Percentiles rank a stretch among this genome's conserved stretches.
These are phyloP conservation scores for Trichoderma cornu-damae DNA, from an alignment of 2,329 filamentous ascomycete genomes.

Conservation along the genomic window DNA sequence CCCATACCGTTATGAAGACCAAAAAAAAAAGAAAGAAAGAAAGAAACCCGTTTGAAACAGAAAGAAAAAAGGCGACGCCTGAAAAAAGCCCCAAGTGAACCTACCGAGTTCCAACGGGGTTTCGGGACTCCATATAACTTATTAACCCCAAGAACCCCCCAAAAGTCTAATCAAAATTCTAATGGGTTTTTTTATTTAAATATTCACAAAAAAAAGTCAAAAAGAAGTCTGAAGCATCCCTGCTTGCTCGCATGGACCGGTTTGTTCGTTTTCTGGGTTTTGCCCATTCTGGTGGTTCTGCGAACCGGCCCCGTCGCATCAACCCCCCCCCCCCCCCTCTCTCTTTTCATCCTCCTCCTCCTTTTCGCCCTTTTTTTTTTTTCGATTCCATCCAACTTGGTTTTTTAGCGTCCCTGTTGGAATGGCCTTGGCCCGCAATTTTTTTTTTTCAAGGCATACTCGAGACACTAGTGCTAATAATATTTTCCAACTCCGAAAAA, in stretches of 20 bases:
- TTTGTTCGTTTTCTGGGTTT: neutral
- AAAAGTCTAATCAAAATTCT: no score
- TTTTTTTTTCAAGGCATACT: conserved; percentile 3
- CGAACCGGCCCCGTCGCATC: conserved; percentile 5
- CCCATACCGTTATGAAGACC: neutral
- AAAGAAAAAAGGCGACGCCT: no score
- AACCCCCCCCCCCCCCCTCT: neutral
- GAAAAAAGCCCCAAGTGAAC: no score
- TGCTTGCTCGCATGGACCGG: neutral
- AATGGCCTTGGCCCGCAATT: neutral
- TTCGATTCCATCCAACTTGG: neutral
- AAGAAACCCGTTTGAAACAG: no score
- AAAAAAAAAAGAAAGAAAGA: neutral
- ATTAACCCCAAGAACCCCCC: no score
- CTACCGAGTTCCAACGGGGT: no score
- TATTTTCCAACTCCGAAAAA: neutral
- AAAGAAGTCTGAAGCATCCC: neutral
- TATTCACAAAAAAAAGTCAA: no score
- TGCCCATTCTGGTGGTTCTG: neutral
- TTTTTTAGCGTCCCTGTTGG: conserved; percentile 2
- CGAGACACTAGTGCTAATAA: conserved; percentile 1
- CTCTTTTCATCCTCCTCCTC: no score
- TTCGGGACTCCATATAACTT: no score
- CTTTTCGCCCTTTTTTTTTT: no score
- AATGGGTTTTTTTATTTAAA: no score